These are phyloP conservation scores for Trichosporon faecale DNA, from an alignment of 1,284 basidiomycete species.

Conservation along the genomic window DNA sequence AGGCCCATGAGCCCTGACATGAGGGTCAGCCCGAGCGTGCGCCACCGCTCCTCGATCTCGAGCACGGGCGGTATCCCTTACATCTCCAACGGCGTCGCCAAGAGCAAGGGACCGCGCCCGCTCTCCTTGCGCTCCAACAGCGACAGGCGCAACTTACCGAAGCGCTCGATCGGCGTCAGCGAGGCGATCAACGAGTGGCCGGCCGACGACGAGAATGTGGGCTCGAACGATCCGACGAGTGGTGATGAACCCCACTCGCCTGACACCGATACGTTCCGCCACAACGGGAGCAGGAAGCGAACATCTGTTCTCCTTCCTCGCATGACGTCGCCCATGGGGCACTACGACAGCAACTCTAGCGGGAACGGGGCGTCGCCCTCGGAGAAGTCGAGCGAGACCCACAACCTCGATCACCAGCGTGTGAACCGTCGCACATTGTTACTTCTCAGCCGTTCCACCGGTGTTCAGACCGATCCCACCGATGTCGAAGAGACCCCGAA, in stretches of 20 bases:
- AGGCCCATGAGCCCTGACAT: conserved; percentile 12
- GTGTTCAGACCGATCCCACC: conserved; percentile 67
- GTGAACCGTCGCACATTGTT: conserved; percentile 55
- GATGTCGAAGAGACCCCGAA: conserved; percentile 1
- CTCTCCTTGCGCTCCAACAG: not conserved
- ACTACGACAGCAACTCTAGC: conserved; percentile 9
- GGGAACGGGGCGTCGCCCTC: conserved; percentile 4
- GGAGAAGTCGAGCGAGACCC: not conserved
- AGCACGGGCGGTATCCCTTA: conserved; percentile 38
- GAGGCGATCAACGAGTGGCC: conserved; percentile 40
- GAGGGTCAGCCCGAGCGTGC: not conserved
- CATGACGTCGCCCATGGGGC: conserved; percentile 17
- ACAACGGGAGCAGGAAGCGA: conserved; percentile 40
- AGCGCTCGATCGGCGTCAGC: conserved; percentile 27
- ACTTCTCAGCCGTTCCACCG: conserved; percentile 63
- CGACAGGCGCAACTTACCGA: conserved; percentile 14
- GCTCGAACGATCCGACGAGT: conserved; percentile 12
- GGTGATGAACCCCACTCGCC: not conserved
- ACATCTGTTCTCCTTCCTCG: conserved; percentile 35
- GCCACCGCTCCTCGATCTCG: not conserved
- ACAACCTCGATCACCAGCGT: conserved; percentile 23
- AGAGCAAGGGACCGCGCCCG: conserved; percentile 26
- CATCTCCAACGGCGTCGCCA: conserved; percentile 46
- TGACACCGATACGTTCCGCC: not conserved
- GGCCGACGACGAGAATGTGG: conserved; percentile 6